Evolutionary conservation across 73 alveolate genomes (phyloP).

Genomic region (Blepharisma japonicum): DNA sequence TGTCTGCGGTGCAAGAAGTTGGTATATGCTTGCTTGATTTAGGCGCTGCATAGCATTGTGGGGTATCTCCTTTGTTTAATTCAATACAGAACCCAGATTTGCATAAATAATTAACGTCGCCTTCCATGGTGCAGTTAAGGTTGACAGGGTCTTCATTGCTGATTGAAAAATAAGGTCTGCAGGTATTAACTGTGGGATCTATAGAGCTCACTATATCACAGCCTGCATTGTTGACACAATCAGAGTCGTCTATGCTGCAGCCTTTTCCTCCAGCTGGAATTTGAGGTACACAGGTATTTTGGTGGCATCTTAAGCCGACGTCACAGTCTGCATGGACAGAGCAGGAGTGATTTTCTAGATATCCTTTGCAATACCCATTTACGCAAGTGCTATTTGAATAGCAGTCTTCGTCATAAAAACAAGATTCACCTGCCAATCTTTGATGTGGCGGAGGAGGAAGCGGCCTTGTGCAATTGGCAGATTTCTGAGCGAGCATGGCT

Average conservation of each 20-base stretch:
- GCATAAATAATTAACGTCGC: slow-evolving; percentile 15
- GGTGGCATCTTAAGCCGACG: not conserved
- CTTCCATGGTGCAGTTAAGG: not conserved
- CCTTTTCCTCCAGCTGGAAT: not conserved
- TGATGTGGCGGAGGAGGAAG: not conserved
- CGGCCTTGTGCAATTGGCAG: not conserved
- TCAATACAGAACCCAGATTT: slow-evolving; percentile 12
- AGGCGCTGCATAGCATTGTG: slow-evolving; percentile 17
- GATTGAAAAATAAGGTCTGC: slow-evolving; percentile 5
- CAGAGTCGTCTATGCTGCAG: slow-evolving; percentile 10
- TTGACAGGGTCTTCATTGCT: not conserved
- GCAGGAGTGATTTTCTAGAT: not conserved
- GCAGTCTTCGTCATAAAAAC: not conserved
- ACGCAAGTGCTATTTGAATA: not conserved
- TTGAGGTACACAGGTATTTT: slow-evolving; percentile 13
- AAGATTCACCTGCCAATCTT: not conserved
- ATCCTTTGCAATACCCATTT: not conserved
- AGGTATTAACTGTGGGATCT: not conserved
- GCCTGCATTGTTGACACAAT: slow-evolving; percentile 28
- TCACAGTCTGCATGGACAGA: not conserved
- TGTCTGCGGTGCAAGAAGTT: not conserved
- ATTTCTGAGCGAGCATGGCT: not conserved
- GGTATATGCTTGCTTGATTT: not conserved
- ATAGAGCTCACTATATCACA: not conserved
- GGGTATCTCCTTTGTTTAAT: not conserved